Evolutionary conservation across 2,329 filamentous ascomycete genomes (phyloP), one percentile per base, ranked within the genome.

Genomic region (Didymella pomorum): DNA sequence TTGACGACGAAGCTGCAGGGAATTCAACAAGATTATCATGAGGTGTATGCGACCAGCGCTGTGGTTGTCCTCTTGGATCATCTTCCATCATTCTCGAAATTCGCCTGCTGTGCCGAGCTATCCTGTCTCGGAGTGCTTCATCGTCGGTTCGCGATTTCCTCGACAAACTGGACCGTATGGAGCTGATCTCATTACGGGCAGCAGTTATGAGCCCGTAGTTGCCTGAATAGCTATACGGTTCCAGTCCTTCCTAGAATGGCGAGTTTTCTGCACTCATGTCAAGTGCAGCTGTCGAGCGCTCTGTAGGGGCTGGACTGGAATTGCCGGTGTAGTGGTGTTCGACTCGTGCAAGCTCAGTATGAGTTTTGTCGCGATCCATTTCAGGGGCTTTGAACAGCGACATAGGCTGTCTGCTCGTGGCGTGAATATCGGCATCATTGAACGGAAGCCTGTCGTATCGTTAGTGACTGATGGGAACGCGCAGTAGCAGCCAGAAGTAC

Each of bases 1-100:
- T 41, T 11, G 8, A 14, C 11, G 31, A 35, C 11, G 31, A 4
- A 8, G 16, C 4, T 1, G 8, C 16, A 35, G 14, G 31, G 31
- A 4, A 14, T 35, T 2, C 14, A 4, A n/a, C n/a, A n/a, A 41
- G 4, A 14, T 41, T 6, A 9, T 49, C 23, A 2, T 23, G 46
- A 4, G 41, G 9, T 12, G 29, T 52, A 44, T 28, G 28, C 21
- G 51, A 53, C 54, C 46, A 61, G 29, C 52, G 45, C 48, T 56
- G 49, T 23, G 51, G 54, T 16, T 48, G 39, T 23, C 28, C 37
- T 12, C 25, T 29, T 12, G 56, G 52, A 35, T 63, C 52, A 18
- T 21, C 29, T 25, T 60, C 53, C 11, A 57, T 25, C 43, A 54
- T 35, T 5, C 16, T 37, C 4, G 47, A 42, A 10, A 52, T 31